These are phyloP conservation scores for Gastrolobium villosum DNA, from an alignment of 306 rosid genomes.

Conservation along the genomic window DNA sequence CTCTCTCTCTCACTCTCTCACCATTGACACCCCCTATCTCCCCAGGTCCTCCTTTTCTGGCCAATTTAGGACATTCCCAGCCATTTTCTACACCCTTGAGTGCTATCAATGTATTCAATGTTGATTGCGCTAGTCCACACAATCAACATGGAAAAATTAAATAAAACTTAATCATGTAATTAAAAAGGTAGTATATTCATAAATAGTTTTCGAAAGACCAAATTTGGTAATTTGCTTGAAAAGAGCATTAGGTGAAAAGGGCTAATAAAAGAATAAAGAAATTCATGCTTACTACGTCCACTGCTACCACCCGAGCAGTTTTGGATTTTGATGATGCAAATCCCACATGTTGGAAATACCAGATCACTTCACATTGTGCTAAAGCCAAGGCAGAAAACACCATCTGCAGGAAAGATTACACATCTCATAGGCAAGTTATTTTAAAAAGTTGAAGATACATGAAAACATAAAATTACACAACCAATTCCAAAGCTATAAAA, in stretches of 20 bases:
- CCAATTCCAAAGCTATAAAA: conserved; percentile 8
- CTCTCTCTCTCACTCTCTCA: background rate
- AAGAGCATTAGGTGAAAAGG: conserved; percentile 13
- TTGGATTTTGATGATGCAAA: conserved; percentile 88
- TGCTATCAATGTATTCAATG: background rate
- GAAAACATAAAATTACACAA: conserved; percentile 21
- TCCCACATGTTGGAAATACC: conserved; percentile 98
- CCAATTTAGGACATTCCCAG: conserved; percentile 6
- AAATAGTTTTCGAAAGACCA: conserved; percentile 13
- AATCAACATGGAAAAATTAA: background rate
- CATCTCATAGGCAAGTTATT: conserved; percentile 41
- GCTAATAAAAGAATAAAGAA: conserved; percentile 29
- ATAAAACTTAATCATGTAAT: background rate
- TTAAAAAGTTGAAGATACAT: conserved; percentile 24
- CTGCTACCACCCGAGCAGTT: conserved; percentile 76
- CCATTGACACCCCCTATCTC: background rate
- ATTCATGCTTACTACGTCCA: conserved; percentile 79
- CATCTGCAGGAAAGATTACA: conserved; percentile 72
- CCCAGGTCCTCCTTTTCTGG: conserved; percentile 12
- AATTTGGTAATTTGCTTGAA: conserved; percentile 23
- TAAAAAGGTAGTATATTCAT: background rate
- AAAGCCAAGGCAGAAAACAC: conserved; percentile 99
- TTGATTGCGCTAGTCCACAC: conserved; percentile 13
- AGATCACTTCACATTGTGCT: conserved; percentile 93
- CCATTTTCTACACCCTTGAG: conserved; percentile 28